A percentile compares a stretch with the other conserved stretches of the same genome.
These are phyloP conservation scores for Apiospora aurea DNA, from an alignment of 2,329 filamentous ascomycete species.

Conservation along the genomic window DNA sequence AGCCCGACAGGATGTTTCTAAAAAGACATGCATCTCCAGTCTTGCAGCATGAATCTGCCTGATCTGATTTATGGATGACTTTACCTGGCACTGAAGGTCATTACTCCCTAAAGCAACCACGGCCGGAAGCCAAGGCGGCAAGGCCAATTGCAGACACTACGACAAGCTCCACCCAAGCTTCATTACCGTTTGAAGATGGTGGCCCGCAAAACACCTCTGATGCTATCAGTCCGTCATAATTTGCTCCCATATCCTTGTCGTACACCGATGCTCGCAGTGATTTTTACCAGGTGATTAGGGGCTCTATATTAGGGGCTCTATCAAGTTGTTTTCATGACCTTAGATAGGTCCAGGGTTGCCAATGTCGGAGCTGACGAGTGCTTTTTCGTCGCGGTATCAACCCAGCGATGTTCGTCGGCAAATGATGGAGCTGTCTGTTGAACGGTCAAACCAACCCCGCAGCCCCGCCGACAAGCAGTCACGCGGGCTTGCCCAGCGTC, in stretches of 20 bases:
- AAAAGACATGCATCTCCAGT: not conserved
- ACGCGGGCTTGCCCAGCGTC: not conserved
- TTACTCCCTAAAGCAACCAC: not conserved
- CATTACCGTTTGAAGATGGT: constrained; percentile 2
- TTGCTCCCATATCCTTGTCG: not conserved
- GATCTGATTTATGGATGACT: not conserved
- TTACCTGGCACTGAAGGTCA: not conserved
- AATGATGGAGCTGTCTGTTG: not conserved
- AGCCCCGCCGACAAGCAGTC: not conserved
- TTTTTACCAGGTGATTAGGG: not conserved
- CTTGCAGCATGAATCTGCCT: not conserved
- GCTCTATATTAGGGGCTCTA: not conserved
- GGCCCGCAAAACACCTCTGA: not conserved
- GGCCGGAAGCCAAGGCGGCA: not conserved
- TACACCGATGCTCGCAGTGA: not conserved
- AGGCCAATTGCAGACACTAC: not conserved
- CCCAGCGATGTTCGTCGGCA: not conserved
- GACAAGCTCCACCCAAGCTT: constrained; percentile 9
- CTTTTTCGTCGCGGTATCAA: not conserved
- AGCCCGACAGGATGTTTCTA: not conserved
- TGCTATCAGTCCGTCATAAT: not conserved
- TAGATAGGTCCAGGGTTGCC: no score
- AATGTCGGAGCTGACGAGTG: not conserved
- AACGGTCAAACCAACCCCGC: not conserved
- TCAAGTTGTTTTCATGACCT: not conserved